Percentiles rank a stretch among this genome's conserved stretches.
These are phyloP conservation scores for Sporisorium sorghi DNA, from an alignment of 1,284 basidiomycete species.

Conservation along the genomic window DNA sequence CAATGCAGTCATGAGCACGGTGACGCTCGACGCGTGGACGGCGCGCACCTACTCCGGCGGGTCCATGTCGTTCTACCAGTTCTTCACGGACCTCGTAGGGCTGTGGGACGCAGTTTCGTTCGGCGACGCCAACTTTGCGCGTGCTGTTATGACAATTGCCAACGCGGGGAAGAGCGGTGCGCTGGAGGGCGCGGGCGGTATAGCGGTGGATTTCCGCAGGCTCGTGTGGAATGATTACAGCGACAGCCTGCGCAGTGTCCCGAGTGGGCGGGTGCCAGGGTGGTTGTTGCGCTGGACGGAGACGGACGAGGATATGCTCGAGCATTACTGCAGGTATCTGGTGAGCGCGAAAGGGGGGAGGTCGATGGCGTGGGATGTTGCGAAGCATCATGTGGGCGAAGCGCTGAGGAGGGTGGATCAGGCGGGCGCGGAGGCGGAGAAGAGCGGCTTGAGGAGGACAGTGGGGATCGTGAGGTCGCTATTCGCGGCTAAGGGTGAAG, in stretches of 20 bases:
- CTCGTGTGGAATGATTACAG: slow-evolving; percentile 84
- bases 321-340: slow-evolving; percentile 71
- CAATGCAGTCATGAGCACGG: slow-evolving; percentile 71
- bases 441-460: neutral
- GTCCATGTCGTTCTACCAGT: slow-evolving; percentile 84
- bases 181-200: slow-evolving; percentile 74
- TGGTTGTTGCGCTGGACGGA: slow-evolving; percentile 82
- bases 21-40: slow-evolving; percentile 51
- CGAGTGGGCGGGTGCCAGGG: slow-evolving; percentile 39
- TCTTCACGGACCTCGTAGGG: slow-evolving; percentile 89
- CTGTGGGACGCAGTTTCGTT: slow-evolving; percentile 92
- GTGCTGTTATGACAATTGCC: slow-evolving; percentile 79
- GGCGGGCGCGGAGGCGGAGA: neutral
- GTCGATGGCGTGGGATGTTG: slow-evolving; percentile 77
- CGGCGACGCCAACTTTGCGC: slow-evolving; percentile 80
- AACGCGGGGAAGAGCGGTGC: slow-evolving; percentile 25
- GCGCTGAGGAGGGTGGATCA: slow-evolving; percentile 4
- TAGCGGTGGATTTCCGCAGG: slow-evolving; percentile 82
- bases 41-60: slow-evolving; percentile 29
- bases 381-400: slow-evolving; percentile 78
- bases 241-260: slow-evolving; percentile 70
- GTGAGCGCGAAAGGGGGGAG: slow-evolving; percentile 66
- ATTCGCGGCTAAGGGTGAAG: slow-evolving; percentile 16
- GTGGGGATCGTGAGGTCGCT: slow-evolving; percentile 24
- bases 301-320: slow-evolving; percentile 76